Evolutionary conservation across 2,329 filamentous ascomycete species (phyloP), one percentile per base, ranked within the genome.

Genomic region (Coniochaeta prunicola): DNA sequence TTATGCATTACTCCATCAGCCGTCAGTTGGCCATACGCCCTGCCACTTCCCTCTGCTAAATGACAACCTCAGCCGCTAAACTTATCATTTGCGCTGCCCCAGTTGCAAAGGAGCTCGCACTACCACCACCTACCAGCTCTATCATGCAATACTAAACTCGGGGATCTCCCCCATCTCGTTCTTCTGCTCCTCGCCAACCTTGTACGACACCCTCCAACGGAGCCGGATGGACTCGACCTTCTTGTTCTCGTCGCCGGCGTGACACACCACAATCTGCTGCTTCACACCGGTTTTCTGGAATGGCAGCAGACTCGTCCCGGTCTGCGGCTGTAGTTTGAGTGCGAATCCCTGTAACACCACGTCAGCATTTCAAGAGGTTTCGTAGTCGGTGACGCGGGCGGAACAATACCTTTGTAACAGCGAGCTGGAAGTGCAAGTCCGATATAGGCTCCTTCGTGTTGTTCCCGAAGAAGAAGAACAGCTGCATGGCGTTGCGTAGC

Each of bases 381-480:
- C 34, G 48, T 58, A 54, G 55, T 28, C 45, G 45, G 13, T 33
- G 45, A 31, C 34, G 24, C 3, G 7, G 17, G 55, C 4, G 21
- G 28, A 15, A 30, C 63, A 73, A 64, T 77, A 96, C 92, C 84
- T 93, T 97, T 60, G 93, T 94, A 31, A 97, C 93, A 3, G 94
- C 94, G 40, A 96, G 81, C 72, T 96, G 91, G 68, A 97, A 96
- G 60, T 93, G 92, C 31, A 99, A 77, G 63, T 96, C 89, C 3
- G 83, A 82, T 24, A 99, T 81, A 0, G 85, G 82, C 66, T 89
- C 82, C 1, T 82, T 74, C 0, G 87, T 89, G 61, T 84, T 88
- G 71, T 96, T 99, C 19, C 91, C 92, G 70, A 97, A 96, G n/a
- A 83, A 80, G 62, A 92, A 90, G 4, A 85, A 76, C 53, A 97